Percentiles rank a stretch among this genome's conserved stretches.
These are phyloP conservation scores for Curvularia spicifera DNA, from an alignment of 2,329 filamentous ascomycete species.

Conservation along the genomic window DNA sequence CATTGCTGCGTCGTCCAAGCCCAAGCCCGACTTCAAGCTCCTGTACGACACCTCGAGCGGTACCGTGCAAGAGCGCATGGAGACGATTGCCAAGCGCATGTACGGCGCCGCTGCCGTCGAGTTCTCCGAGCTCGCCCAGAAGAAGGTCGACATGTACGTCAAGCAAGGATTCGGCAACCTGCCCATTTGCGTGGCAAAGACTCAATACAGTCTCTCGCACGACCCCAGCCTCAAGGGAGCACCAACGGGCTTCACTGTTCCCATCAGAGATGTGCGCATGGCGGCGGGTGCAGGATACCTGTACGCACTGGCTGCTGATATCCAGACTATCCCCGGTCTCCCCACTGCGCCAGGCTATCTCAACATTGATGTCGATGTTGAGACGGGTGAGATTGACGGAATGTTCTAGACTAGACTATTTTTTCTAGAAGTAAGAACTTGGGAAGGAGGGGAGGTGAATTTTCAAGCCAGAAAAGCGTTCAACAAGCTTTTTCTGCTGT, in stretches of 20 bases:
- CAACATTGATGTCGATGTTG: conserved; percentile 76
- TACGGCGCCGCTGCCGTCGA: conserved; percentile 90
- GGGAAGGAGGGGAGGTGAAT: not conserved
- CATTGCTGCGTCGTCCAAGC: conserved; percentile 79
- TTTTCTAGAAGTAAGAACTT: not conserved
- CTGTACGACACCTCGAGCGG: conserved; percentile 76
- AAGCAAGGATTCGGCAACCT: conserved; percentile 90
- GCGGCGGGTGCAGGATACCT: conserved; percentile 83
- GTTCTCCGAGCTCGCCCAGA: conserved; percentile 91
- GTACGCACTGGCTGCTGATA: conserved; percentile 93
- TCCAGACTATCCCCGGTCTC: conserved; percentile 95
- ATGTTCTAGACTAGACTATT: conserved; percentile 71
- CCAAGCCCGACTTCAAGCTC: conserved; percentile 78
- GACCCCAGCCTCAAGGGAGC: conserved; percentile 94
- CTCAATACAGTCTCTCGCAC: conserved; percentile 94
- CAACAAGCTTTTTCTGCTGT: conserved; percentile 16
- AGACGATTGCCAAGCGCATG: conserved; percentile 89
- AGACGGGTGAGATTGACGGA: conserved; percentile 65
- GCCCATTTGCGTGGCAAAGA: conserved; percentile 97
- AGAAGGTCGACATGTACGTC: conserved; percentile 95
- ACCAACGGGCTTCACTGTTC: conserved; percentile 90
- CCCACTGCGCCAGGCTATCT: conserved; percentile 95
- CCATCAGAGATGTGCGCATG: conserved; percentile 91
- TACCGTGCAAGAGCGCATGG: conserved; percentile 85
- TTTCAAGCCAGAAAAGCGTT: conserved; percentile 4